These are phyloP conservation scores for Alternaria panax DNA, from an alignment of 2,329 filamentous ascomycete species.

Conservation along the genomic window DNA sequence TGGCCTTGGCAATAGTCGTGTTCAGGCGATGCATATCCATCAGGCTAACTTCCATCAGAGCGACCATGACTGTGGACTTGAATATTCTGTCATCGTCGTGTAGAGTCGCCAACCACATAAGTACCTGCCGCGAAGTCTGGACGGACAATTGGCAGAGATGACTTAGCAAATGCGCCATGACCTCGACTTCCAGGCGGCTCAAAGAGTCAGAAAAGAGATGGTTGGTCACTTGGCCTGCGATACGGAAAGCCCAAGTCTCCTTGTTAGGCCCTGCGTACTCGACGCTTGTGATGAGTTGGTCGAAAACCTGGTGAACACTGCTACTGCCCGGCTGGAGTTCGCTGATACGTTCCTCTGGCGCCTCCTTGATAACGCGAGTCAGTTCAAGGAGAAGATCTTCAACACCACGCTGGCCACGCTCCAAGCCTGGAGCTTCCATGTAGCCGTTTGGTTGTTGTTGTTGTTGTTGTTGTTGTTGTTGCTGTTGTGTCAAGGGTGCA, in stretches of 20 bases:
- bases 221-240: constrained; percentile 64
- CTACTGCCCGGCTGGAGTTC: constrained; percentile 62
- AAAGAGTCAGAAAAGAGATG: constrained; percentile 64
- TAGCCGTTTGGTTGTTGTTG: constrained; percentile 67
- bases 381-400: constrained; percentile 65
- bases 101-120: constrained; percentile 58
- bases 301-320: constrained; percentile 64
- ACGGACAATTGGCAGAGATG: constrained; percentile 69
- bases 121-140: constrained; percentile 62
- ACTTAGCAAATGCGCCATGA: constrained; percentile 67
- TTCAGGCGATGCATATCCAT: constrained; percentile 67
- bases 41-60: constrained; percentile 66
- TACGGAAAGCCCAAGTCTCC: constrained; percentile 63
- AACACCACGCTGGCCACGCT: constrained; percentile 55
- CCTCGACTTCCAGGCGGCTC: constrained; percentile 66
- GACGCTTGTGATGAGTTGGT: constrained; percentile 63
- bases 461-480: too few species aligned
- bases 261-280: constrained; percentile 61
- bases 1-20: constrained; percentile 73
- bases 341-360: constrained; percentile 64
- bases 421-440: constrained; percentile 53
- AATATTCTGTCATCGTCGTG: constrained; percentile 67
- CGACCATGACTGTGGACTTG: constrained; percentile 67
- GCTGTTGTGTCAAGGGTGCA: constrained; percentile 52
- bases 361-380: constrained; percentile 63